Conservation (phyloP, 306 rosid species). For the Sphenostylis stenocarpa region DNA sequence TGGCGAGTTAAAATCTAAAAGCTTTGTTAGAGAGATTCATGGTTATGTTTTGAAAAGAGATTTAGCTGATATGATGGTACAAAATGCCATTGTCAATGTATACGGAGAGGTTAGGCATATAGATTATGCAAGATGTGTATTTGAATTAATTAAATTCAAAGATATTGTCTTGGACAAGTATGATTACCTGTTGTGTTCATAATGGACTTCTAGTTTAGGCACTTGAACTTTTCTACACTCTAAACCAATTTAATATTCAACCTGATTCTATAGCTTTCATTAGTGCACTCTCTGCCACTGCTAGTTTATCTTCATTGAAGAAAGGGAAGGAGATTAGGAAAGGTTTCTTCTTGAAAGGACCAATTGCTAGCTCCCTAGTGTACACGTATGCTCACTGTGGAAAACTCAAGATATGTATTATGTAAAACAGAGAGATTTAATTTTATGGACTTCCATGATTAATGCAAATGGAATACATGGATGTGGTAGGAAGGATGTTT, state of each 20-base stretch:
- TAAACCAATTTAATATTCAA: conserved; percentile 50
- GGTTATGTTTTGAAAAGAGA: conserved; percentile 46
- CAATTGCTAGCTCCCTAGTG: conserved; percentile 56
- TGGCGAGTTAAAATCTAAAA: conserved; percentile 44
- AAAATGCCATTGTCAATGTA: conserved; percentile 57
- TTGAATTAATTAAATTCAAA: conserved; percentile 53
- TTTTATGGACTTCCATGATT: conserved; percentile 74
- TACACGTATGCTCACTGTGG: conserved; percentile 76
- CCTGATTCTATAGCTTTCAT: conserved; percentile 59
- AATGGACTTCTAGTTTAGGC: conserved; percentile 62
- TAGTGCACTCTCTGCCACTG: conserved; percentile 59
- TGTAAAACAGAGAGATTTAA: conserved; percentile 39
- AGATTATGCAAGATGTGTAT: conserved; percentile 49
- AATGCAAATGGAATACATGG: conserved; percentile 83
- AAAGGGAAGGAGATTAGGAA: conserved; percentile 78
- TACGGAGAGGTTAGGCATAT: conserved; percentile 55
- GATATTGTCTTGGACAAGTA: conserved; percentile 82
- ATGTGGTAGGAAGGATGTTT: conserved; percentile 56
- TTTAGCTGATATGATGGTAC: conserved; percentile 54
- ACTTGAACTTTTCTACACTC: conserved; percentile 50
- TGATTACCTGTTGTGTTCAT: conserved; percentile 60
- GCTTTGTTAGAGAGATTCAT: conserved; percentile 59
- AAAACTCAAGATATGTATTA: conserved; percentile 52
- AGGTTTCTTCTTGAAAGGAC: conserved; percentile 55
- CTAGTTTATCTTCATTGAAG: conserved; percentile 64